phyloP scores from a whole-genome alignment of 306 rosid genomes.

The Medicago arabica region DNA sequence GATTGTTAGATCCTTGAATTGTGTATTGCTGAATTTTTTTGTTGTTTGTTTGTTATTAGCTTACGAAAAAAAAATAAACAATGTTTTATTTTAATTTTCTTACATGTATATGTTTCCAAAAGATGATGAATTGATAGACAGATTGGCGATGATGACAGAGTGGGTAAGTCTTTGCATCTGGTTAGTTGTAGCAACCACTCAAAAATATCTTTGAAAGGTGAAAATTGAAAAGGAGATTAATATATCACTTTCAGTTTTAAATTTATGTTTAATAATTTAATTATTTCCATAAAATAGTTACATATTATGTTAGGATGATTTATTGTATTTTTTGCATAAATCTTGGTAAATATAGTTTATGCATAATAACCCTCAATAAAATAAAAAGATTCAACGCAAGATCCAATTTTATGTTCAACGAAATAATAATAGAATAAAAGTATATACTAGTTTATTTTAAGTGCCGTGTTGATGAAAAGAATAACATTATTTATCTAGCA shows the following conservation, averaged over 20 bases:
- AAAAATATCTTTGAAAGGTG: not conserved
- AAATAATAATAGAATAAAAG: not conserved
- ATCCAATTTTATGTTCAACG: not conserved
- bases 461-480: not conserved
- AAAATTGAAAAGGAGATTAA: not conserved
- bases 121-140: not conserved
- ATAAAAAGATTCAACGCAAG: not conserved
- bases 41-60: not conserved
- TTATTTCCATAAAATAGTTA: too few species aligned
- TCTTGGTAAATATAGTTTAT: too few species aligned
- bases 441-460: not conserved
- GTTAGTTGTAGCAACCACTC: not conserved
- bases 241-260: not conserved
- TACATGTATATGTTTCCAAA: not conserved
- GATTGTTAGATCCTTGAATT: slow-evolving; percentile 18
- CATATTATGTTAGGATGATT: too few species aligned
- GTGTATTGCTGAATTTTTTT: not conserved
- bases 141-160: not conserved
- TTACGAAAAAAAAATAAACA: not conserved
- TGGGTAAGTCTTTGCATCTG: not conserved
- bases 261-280: too few species aligned
- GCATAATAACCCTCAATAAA: too few species aligned
- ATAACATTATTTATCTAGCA: not conserved
- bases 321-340: too few species aligned
- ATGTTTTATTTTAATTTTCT: not conserved